phyloP scores from a whole-genome alignment of 2,329 filamentous ascomycete species.

The Alternaria dauci region DNA sequence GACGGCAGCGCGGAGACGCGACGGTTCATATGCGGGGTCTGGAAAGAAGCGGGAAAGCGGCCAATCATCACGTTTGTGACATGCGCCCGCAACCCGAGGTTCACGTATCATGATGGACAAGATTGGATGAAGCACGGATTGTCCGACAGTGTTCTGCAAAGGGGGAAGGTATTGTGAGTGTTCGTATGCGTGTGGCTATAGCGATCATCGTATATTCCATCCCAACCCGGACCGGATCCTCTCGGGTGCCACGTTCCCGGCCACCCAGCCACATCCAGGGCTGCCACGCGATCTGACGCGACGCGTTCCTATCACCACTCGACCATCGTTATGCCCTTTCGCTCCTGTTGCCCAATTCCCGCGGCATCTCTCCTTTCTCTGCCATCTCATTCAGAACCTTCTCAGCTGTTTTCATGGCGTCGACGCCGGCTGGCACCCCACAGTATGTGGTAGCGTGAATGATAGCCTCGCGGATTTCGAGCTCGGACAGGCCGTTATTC shows the following conservation, averaged over 20 bases:
- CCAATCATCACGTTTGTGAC: conserved; percentile 11
- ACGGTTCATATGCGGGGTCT: conserved; percentile 31
- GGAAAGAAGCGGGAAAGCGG: conserved; percentile 10
- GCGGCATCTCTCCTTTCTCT: conserved; percentile 53
- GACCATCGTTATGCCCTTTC: conserved; percentile 31
- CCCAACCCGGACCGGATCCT: neutral
- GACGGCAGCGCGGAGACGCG: conserved; percentile 16
- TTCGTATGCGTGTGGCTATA: neutral
- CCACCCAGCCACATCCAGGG: neutral
- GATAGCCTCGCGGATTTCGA: conserved; percentile 69
- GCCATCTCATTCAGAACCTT: conserved; percentile 62
- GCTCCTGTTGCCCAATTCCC: conserved; percentile 44
- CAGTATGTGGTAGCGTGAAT: conserved; percentile 62
- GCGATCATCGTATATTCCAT: neutral
- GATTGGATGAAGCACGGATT: neutral
- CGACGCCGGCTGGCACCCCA: conserved; percentile 63
- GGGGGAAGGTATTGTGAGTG: neutral
- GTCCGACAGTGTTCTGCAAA: neutral
- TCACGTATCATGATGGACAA: conserved; percentile 2
- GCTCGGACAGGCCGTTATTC: conserved; percentile 68
- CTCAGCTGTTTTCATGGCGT: conserved; percentile 63
- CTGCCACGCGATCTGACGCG: neutral
- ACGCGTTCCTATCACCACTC: neutral
- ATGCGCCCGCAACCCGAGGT: neutral
- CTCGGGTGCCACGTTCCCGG: neutral